These are phyloP conservation scores for Globisporangium perplexum DNA, from an alignment of 352 stramenopile species.

Conservation along the genomic window DNA sequence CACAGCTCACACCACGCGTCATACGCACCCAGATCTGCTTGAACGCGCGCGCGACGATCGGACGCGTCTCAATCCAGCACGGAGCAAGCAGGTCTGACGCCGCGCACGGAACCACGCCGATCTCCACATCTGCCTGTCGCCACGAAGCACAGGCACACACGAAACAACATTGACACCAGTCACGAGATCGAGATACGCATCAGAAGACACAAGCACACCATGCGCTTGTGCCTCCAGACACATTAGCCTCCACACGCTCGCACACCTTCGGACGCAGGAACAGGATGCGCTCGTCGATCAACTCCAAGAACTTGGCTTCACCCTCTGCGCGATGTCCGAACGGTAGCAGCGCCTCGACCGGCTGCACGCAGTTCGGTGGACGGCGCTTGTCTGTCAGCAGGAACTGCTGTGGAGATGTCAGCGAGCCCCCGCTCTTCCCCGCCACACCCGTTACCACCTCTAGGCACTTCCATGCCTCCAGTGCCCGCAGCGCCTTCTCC, in stretches of 20 bases:
- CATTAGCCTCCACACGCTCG: too few species aligned
- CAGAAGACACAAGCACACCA: too few species aligned
- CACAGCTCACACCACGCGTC: background rate
- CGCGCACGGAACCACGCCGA: slow-evolving; percentile 60
- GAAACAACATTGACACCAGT: too few species aligned
- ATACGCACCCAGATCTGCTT: slow-evolving; percentile 52
- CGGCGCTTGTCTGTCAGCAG: slow-evolving; percentile 27
- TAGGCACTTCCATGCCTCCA: slow-evolving; percentile 67
- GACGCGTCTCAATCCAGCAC: slow-evolving; percentile 62
- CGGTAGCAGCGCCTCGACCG: slow-evolving; percentile 51
- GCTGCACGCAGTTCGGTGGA: slow-evolving; percentile 38
- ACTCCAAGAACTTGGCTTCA: slow-evolving; percentile 56
- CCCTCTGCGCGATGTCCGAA: slow-evolving; percentile 54
- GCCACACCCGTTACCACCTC: slow-evolving; percentile 39
- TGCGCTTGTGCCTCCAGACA: too few species aligned
- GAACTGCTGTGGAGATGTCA: slow-evolving; percentile 41
- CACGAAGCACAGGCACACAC: background rate
- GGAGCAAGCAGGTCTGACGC: slow-evolving; percentile 40
- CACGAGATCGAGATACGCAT: too few species aligned
- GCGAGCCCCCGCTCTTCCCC: slow-evolving; percentile 16
- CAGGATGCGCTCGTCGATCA: slow-evolving; percentile 49
- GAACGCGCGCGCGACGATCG: slow-evolving; percentile 52
- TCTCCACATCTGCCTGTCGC: slow-evolving; percentile 50
- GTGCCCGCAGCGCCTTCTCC: slow-evolving; percentile 30
- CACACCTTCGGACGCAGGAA: slow-evolving; percentile 67